Percentiles rank a stretch among this genome's conserved stretches.
phyloP scores from a whole-genome alignment of 2,329 filamentous ascomycete genomes.

The Rutstroemia sp. region DNA sequence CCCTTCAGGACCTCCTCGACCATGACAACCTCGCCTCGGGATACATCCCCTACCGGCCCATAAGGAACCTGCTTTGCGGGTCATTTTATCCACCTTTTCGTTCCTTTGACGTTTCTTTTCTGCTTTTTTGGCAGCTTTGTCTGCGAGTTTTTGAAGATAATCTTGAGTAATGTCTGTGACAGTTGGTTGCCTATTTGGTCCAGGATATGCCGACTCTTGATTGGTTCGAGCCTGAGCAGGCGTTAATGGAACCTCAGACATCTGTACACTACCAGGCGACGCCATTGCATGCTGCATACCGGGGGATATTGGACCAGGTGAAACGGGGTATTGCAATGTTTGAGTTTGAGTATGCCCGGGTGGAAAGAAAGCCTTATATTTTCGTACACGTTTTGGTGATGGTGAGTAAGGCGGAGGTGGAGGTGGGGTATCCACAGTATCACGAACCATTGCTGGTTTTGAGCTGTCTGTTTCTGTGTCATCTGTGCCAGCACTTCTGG shows the following conservation, averaged over 20 bases:
- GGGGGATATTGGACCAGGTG: conserved; percentile 56
- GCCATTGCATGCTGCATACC: conserved; percentile 55
- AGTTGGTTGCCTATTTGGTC: conserved; percentile 16
- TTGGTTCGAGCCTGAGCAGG: conserved; percentile 30
- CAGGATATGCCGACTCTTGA: conserved; percentile 27
- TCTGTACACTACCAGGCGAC: conserved; percentile 51
- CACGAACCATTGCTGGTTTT: conserved; percentile 4
- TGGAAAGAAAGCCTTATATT: conserved; percentile 53
- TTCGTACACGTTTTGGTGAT: conserved; percentile 17
- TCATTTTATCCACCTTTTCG: conserved; percentile 59
- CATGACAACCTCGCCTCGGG: conserved; percentile 56
- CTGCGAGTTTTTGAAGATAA: conserved; percentile 4
- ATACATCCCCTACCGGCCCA: conserved; percentile 62
- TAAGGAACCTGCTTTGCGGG: conserved; percentile 48
- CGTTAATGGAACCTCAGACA: conserved; percentile 52
- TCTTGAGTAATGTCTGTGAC: conserved; percentile 11
- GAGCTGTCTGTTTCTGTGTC: not conserved
- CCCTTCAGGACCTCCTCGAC: conserved; percentile 54
- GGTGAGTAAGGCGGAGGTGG: conserved; percentile 29
- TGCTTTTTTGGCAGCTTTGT: conserved; percentile 22
- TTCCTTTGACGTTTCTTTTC: conserved; percentile 43
- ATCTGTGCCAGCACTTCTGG: not conserved
- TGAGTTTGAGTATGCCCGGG: conserved; percentile 46
- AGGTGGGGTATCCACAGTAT: conserved; percentile 3
- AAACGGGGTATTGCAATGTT: conserved; percentile 45